Percentiles rank a stretch among this genome's conserved stretches.
Conservation (phyloP, 306 rosid species). For the Castanea mollissima region DNA sequence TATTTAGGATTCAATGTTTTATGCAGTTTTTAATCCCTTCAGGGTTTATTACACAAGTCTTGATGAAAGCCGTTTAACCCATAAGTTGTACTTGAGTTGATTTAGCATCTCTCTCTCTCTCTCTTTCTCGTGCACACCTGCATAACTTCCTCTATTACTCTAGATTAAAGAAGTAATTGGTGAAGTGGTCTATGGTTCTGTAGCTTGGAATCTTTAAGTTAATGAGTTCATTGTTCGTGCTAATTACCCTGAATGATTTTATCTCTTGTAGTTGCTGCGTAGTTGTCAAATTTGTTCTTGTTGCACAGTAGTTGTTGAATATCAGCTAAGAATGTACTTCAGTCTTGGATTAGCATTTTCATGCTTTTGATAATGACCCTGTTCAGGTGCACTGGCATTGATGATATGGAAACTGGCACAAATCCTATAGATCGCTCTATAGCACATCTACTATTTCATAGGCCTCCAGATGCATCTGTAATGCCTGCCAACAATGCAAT, state of each 20-base stretch:
- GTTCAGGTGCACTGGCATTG: conserved; percentile 58
- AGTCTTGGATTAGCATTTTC: conserved; percentile 16
- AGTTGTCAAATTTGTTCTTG: too few species aligned
- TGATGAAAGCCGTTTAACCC: neutral
- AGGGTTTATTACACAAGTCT: neutral
- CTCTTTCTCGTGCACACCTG: neutral
- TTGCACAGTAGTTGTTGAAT: neutral
- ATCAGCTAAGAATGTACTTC: neutral
- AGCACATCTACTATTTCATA: conserved; percentile 84
- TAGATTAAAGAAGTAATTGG: neutral
- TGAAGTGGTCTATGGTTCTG: neutral
- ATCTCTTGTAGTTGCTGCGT: neutral
- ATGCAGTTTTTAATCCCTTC: neutral
- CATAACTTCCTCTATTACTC: neutral
- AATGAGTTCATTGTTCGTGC: conserved; percentile 1
- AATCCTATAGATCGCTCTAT: conserved; percentile 88
- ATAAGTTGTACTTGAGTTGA: neutral
- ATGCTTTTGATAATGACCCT: conserved; percentile 17
- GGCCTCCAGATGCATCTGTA: conserved; percentile 55
- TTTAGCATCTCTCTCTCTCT: neutral
- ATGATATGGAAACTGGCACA: conserved; percentile 76
- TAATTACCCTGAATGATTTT: neutral
- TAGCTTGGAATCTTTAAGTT: neutral
- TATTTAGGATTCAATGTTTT: neutral
- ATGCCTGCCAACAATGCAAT: conserved; percentile 25